Evolutionary conservation across 2,329 filamentous ascomycete species (phyloP).

Genomic region (Dryadomyces quercus-mongolicae): DNA sequence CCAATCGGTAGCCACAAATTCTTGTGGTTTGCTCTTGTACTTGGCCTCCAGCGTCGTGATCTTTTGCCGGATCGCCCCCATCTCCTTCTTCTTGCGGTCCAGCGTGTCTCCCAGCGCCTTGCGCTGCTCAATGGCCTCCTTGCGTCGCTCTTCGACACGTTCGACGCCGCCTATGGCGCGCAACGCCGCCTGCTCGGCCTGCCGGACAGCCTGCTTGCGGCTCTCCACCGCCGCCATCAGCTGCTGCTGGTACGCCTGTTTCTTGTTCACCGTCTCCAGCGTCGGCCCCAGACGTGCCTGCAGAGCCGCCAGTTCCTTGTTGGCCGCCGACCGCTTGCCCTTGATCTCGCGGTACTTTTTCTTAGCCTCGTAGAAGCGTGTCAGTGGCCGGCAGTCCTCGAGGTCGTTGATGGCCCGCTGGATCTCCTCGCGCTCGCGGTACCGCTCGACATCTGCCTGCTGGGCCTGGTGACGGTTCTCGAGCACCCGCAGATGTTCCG

Average conservation of each 20-base stretch:
- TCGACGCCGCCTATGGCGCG: slow-evolving; percentile 29
- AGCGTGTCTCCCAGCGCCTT: slow-evolving; percentile 40
- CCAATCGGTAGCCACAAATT: slow-evolving; percentile 58
- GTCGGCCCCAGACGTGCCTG: slow-evolving; percentile 52
- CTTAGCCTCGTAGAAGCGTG: slow-evolving; percentile 49
- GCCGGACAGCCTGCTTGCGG: slow-evolving; percentile 40
- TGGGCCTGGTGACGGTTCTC: slow-evolving; percentile 64
- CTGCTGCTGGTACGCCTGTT: slow-evolving; percentile 51
- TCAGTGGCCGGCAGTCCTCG: slow-evolving; percentile 51
- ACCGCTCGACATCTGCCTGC: slow-evolving; percentile 70
- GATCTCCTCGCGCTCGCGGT: slow-evolving; percentile 62
- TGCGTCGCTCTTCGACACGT: slow-evolving; percentile 24
- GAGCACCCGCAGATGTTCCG: slow-evolving; percentile 52
- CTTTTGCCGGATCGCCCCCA: slow-evolving; percentile 35
- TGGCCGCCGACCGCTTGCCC: slow-evolving; percentile 37
- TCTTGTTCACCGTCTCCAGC: slow-evolving; percentile 54
- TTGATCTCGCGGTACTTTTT: slow-evolving; percentile 38
- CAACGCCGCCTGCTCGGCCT: slow-evolving; percentile 40
- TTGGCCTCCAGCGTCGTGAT: slow-evolving; percentile 54
- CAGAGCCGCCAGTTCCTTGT: slow-evolving; percentile 45
- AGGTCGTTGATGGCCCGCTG: slow-evolving; percentile 53
- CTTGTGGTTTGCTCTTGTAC: slow-evolving; percentile 46
- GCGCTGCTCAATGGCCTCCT: slow-evolving; percentile 35
- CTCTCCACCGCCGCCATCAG: slow-evolving; percentile 43
- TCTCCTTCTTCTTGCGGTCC: slow-evolving; percentile 37